A percentile compares a stretch with the other conserved stretches of the same genome.
Conservation (phyloP, 2,329 filamentous ascomycete genomes). For the Myriosclerotinia duriaeana region DNA sequence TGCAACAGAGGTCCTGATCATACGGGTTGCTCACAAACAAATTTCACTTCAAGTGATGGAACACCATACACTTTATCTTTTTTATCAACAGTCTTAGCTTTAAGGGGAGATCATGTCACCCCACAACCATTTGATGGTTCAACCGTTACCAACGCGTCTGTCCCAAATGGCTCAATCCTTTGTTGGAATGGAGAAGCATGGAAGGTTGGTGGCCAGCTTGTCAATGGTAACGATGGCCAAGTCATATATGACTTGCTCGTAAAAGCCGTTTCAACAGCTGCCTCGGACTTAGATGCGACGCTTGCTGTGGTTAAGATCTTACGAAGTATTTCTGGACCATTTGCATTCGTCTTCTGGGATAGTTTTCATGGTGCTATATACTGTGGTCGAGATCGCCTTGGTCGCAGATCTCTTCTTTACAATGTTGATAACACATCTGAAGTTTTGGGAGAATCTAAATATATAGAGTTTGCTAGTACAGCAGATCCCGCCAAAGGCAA, state of each 20-base stretch:
- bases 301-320: conserved; percentile 53
- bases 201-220: conserved; percentile 59
- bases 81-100: conserved; percentile 81
- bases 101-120: conserved; percentile 73
- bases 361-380: conserved; percentile 60
- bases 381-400: conserved; percentile 84
- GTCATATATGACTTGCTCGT: conserved; percentile 62
- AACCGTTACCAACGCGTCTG: neutral
- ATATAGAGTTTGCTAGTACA: conserved; percentile 69
- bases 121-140: conserved; percentile 68
- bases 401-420: conserved; percentile 76
- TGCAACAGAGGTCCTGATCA: conserved; percentile 61
- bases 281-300: conserved; percentile 30
- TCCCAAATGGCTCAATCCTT: conserved; percentile 58
- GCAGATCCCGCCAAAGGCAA: conserved; percentile 52
- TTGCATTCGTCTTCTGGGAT: conserved; percentile 85
- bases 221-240: conserved; percentile 79
- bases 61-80: conserved; percentile 55
- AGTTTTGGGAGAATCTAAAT: conserved; percentile 38
- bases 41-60: conserved; percentile 35
- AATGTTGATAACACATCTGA: conserved; percentile 43
- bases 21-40: conserved; percentile 46
- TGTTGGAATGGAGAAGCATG: conserved; percentile 99
- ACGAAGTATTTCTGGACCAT: conserved; percentile 72
- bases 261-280: conserved; percentile 36